Percentiles rank a stretch among this genome's conserved stretches.
Conservation (phyloP, 2,329 filamentous ascomycete species). For the Lachnellula subtilissima region DNA sequence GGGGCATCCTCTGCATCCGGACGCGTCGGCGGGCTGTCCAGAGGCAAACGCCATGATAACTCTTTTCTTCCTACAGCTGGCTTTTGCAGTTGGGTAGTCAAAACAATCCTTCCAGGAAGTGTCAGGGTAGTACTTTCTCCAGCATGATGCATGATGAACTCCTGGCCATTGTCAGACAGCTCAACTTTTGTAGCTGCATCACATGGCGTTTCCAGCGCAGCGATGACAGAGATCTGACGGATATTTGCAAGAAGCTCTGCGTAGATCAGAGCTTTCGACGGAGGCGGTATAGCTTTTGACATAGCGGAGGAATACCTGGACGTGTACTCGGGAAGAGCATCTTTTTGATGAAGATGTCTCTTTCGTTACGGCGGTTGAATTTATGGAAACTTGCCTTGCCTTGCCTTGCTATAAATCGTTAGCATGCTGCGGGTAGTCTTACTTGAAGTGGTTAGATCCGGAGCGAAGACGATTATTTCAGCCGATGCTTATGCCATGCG, state of each 20-base stretch:
- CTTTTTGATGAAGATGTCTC: too few relatives aligned
- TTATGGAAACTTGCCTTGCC: not conserved
- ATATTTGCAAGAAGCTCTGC: slow-evolving; percentile 63
- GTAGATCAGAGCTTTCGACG: slow-evolving; percentile 41
- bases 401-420: not conserved
- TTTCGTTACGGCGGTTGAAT: not conserved
- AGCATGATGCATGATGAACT: slow-evolving; percentile 46
- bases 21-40: slow-evolving; percentile 18
- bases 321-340: not conserved
- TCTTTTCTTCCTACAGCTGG: slow-evolving; percentile 28
- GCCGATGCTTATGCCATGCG: not conserved
- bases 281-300: slow-evolving; percentile 10
- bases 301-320: not conserved
- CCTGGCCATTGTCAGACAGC: slow-evolving; percentile 42
- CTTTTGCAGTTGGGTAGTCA: slow-evolving; percentile 15
- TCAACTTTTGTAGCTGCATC: slow-evolving; percentile 26
- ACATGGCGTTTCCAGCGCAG: slow-evolving; percentile 41
- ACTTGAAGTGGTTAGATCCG: not conserved
- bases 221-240: slow-evolving; percentile 56
- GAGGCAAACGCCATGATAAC: slow-evolving; percentile 52
- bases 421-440: not conserved
- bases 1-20: slow-evolving; percentile 14
- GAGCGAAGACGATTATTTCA: not conserved
- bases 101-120: slow-evolving; percentile 35
- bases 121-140: slow-evolving; percentile 34